Conservation (phyloP, 257 asterid genomes). For the Dorcoceras hygrometricum region DNA sequence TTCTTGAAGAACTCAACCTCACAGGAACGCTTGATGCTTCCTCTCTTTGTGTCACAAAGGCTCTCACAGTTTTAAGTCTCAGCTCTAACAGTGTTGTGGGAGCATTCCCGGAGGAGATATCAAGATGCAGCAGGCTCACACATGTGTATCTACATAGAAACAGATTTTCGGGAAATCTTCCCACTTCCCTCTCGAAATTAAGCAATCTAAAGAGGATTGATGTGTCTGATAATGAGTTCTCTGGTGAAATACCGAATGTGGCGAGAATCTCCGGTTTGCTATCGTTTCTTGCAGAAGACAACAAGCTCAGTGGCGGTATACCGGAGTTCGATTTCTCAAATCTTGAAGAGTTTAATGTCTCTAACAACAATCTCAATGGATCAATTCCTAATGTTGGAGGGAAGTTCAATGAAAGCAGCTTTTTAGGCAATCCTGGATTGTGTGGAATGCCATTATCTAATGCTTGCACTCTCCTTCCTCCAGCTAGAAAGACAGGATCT, state of each 20-base stretch:
- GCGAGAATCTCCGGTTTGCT: constrained; percentile 59
- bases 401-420: constrained; percentile 40
- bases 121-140: constrained; percentile 48
- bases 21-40: constrained; percentile 52
- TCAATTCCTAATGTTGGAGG: constrained; percentile 45
- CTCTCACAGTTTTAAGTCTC: constrained; percentile 58
- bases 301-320: constrained; percentile 45
- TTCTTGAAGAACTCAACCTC: constrained; percentile 48
- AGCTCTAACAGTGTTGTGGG: constrained; percentile 47
- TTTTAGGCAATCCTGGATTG: constrained; percentile 53
- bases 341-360: constrained; percentile 58
- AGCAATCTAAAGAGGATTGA: constrained; percentile 46
- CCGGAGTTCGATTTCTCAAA: constrained; percentile 56
- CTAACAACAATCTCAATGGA: constrained; percentile 59
- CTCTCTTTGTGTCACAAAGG: constrained; percentile 37
- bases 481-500: constrained; percentile 21
- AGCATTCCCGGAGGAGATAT: constrained; percentile 45
- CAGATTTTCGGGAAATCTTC: constrained; percentile 46
- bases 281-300: constrained; percentile 54
- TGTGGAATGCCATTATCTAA: constrained; percentile 51
- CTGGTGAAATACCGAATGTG: constrained; percentile 61
- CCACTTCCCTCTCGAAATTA: constrained; percentile 43
- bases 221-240: constrained; percentile 50
- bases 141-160: constrained; percentile 53
- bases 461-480: constrained; percentile 35